A percentile compares a stretch with the other conserved stretches of the same genome.
phyloP scores from a whole-genome alignment of 805 yeast species.

The Candida jianshihensis region DNA sequence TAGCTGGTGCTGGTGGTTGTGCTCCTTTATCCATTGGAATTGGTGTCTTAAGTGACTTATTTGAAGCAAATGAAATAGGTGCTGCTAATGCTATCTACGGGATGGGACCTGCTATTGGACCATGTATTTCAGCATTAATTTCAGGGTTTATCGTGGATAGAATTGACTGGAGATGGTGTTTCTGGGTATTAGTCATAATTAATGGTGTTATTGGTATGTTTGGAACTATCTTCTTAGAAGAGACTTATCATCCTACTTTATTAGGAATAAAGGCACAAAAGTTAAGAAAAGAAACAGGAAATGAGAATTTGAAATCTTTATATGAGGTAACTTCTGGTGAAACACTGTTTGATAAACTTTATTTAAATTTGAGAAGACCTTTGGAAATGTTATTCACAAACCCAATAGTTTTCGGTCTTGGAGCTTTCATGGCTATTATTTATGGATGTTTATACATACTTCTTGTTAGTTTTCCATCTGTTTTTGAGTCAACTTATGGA shows the following conservation, averaged over 20 bases:
- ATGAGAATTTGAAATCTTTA: constrained; percentile 47
- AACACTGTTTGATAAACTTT: constrained; percentile 30
- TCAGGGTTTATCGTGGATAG: constrained; percentile 50
- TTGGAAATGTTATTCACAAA: constrained; percentile 43
- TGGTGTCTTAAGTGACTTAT: constrained; percentile 60
- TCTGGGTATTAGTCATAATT: constrained; percentile 47
- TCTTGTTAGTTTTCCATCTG: constrained; percentile 52
- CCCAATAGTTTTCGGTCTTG: constrained; percentile 60
- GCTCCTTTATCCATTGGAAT: constrained; percentile 67
- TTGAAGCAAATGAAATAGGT: constrained; percentile 42
- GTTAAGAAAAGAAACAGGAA: constrained; percentile 48
- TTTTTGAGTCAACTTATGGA: constrained; percentile 41
- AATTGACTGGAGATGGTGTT: constrained; percentile 56
- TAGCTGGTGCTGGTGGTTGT: constrained; percentile 61
- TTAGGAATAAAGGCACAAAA: constrained; percentile 38
- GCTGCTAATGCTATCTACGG: constrained; percentile 50
- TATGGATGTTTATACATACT: constrained; percentile 63
- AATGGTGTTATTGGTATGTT: constrained; percentile 41
- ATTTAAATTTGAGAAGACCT: constrained; percentile 45
- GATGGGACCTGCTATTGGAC: constrained; percentile 47
- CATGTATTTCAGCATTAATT: constrained; percentile 50
- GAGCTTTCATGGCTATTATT: constrained; percentile 55
- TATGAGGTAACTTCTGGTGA: constrained; percentile 52
- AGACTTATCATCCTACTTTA: constrained; percentile 53
- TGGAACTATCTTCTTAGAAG: constrained; percentile 42